A percentile compares a stretch with the other conserved stretches of the same genome.
These are phyloP conservation scores for Spiromastix sp. DNA, from an alignment of 2,329 filamentous ascomycete genomes.

Conservation along the genomic window DNA sequence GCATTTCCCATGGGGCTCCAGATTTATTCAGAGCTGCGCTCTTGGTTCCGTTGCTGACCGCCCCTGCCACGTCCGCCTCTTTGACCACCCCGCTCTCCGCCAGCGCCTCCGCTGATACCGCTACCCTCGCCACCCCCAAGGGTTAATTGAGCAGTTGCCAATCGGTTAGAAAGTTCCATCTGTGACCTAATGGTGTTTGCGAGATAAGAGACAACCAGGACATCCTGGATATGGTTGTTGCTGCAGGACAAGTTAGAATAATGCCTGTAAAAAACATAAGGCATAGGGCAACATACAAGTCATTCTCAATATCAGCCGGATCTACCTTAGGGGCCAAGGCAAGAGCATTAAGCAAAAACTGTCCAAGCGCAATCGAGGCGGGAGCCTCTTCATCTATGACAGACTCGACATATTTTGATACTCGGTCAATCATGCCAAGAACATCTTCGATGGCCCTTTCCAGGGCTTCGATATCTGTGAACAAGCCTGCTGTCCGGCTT, in stretches of 20 bases:
- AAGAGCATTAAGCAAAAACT: constrained; percentile 89
- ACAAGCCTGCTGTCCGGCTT: constrained; percentile 59
- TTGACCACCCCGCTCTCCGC: constrained; percentile 24
- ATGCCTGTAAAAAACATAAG: too few species aligned
- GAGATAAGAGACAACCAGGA: constrained; percentile 94
- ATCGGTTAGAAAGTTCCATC: constrained; percentile 91
- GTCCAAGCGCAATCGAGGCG: constrained; percentile 82
- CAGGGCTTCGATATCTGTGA: constrained; percentile 82
- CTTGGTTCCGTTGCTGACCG: constrained; percentile 29
- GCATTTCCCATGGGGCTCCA: too few species aligned
- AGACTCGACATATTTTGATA: constrained; percentile 82
- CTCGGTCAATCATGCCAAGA: constrained; percentile 78
- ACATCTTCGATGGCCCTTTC: constrained; percentile 81
- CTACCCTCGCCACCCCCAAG: constrained; percentile 40
- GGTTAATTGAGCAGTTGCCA: constrained; percentile 67
- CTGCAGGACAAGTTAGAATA: constrained; percentile 34
- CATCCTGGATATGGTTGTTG: constrained; percentile 99
- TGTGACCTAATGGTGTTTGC: constrained; percentile 98
- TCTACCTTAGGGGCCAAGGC: constrained; percentile 93
- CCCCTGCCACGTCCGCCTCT: constrained; percentile 27
- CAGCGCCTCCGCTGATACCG: constrained; percentile 12
- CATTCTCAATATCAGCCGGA: constrained; percentile 76
- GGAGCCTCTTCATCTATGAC: constrained; percentile 81
- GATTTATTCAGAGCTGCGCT: too few species aligned
- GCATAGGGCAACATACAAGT: constrained; percentile 54